These are phyloP conservation scores for Hsuehochloa calcarea DNA, from an alignment of 176 grass and related monocot species.

Conservation along the genomic window DNA sequence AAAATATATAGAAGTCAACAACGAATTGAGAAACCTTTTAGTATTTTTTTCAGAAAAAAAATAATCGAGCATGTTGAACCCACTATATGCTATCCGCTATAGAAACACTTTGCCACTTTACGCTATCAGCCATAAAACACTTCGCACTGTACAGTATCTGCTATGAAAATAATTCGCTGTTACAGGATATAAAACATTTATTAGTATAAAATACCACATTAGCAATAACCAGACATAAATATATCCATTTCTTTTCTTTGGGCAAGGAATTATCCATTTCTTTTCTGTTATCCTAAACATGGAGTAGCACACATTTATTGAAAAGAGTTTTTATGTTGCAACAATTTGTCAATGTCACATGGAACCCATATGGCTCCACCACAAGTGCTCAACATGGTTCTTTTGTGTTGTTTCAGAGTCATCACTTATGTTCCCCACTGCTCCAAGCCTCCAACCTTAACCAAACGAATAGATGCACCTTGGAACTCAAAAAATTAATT, in stretches of 20 bases:
- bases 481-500: not conserved
- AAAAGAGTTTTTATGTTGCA: no score
- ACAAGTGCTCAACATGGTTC: no score
- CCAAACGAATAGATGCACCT: not conserved
- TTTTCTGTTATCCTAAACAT: no score
- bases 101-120: not conserved
- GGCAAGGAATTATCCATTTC: no score
- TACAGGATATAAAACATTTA: not conserved
- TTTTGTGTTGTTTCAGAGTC: no score
- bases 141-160: not conserved
- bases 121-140: not conserved
- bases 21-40: not conserved
- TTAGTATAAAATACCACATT: not conserved
- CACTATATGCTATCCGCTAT: not conserved
- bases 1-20: conserved; percentile 9
- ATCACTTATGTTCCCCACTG: no score
- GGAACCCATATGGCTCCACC: no score
- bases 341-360: no score
- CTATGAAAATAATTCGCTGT: not conserved
- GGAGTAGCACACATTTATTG: no score
- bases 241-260: no score
- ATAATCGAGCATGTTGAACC: conserved; percentile 7
- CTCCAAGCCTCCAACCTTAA: no score
- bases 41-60: no score
- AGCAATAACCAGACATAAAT: not conserved